Conservation (phyloP, 345 rosid genomes). For the Hibiscus tridactylites region DNA sequence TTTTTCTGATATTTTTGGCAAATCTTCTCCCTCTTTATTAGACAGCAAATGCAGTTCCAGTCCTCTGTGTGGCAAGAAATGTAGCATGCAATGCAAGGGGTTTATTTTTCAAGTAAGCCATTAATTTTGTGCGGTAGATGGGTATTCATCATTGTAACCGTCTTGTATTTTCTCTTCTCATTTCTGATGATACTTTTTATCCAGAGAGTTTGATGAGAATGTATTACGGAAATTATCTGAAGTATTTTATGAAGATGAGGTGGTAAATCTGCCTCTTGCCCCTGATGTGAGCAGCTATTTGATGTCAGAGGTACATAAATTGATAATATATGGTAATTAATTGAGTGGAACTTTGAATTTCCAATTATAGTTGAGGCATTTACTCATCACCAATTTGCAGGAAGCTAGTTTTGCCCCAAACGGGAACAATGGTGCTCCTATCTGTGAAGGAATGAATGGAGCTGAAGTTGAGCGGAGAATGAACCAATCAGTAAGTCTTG, state of each 20-base stretch:
- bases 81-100: slow-evolving; percentile 99
- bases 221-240: slow-evolving; percentile 65
- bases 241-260: slow-evolving; percentile 80
- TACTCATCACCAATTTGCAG: slow-evolving; percentile 34
- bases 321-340: slow-evolving; percentile 7
- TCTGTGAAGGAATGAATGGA: slow-evolving; percentile 75
- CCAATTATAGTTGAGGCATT: slow-evolving; percentile 5
- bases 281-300: slow-evolving; percentile 96
- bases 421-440: slow-evolving; percentile 45
- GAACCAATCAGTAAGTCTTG: slow-evolving; percentile 44
- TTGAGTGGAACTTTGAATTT: background rate
- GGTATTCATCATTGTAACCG: background rate
- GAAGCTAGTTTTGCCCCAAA: slow-evolving; percentile 67
- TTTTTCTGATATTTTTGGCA: slow-evolving; percentile 13
- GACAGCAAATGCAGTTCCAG: slow-evolving; percentile 80
- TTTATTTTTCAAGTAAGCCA: slow-evolving; percentile 82
- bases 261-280: slow-evolving; percentile 59
- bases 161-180: slow-evolving; percentile 8
- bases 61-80: slow-evolving; percentile 94
- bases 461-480: slow-evolving; percentile 66
- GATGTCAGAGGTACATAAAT: slow-evolving; percentile 66
- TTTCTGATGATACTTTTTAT: slow-evolving; percentile 17
- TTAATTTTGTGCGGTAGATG: slow-evolving; percentile 10
- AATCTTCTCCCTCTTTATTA: slow-evolving; percentile 19
- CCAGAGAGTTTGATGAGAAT: slow-evolving; percentile 95